Conservation (phyloP, 2,329 filamentous ascomycete genomes). For the Fusarium anguioides region DNA sequence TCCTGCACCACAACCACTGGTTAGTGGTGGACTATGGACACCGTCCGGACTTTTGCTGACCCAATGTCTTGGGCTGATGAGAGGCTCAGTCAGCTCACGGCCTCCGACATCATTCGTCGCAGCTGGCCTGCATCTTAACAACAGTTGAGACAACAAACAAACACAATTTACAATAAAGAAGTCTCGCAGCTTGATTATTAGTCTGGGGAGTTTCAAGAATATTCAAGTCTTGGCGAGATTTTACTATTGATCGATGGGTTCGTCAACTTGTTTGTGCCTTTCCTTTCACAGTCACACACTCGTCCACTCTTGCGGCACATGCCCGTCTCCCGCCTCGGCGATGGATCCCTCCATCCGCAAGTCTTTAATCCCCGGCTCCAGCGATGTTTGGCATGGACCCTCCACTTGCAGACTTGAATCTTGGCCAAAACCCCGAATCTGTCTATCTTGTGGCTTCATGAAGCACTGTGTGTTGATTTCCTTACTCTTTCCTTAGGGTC, state of each 20-base stretch:
- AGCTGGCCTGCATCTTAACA: constrained; percentile 8
- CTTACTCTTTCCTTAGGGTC: background rate
- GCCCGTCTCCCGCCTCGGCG: constrained; percentile 24
- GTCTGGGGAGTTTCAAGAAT: background rate
- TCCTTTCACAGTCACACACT: constrained; percentile 14
- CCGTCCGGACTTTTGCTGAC: constrained; percentile 14
- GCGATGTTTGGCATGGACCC: constrained; percentile 26
- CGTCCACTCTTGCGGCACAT: constrained; percentile 22
- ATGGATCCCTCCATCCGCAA: constrained; percentile 32
- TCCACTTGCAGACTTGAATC: constrained; percentile 25
- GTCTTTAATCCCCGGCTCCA: constrained; percentile 22
- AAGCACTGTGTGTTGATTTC: background rate
- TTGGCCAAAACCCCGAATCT: constrained; percentile 22
- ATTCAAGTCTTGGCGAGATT: constrained; percentile 2
- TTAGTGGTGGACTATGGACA: constrained; percentile 9
- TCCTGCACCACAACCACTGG: constrained; percentile 14
- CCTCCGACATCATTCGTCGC: constrained; percentile 35
- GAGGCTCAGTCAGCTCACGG: constrained; percentile 27
- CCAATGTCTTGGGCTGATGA: constrained; percentile 34
- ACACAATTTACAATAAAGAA: constrained; percentile 1
- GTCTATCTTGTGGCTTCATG: background rate
- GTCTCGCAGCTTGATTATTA: background rate
- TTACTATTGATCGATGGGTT: constrained; percentile 10
- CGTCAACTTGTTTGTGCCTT: background rate
- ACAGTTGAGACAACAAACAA: constrained; percentile 6